phyloP scores from a whole-genome alignment of 352 stramenopile species.

The Globisporangium recalcitrans region DNA sequence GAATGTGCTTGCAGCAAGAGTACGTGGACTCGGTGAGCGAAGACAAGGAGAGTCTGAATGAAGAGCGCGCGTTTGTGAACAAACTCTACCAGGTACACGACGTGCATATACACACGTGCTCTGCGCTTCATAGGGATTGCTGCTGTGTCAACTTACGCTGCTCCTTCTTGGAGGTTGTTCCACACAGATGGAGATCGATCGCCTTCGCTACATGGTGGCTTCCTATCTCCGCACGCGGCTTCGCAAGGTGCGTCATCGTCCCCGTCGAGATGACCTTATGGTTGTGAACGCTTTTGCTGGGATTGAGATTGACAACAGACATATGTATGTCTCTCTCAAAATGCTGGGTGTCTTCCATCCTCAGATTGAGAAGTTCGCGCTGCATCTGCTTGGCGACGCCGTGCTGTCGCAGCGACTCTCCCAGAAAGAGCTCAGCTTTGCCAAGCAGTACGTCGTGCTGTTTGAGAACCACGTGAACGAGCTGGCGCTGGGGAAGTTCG shows the following conservation, averaged over 20 bases:
- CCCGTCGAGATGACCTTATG: too few species aligned
- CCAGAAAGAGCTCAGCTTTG: slow-evolving; percentile 66
- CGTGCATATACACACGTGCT: neutral
- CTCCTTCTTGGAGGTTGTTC: too few species aligned
- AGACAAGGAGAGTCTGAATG: slow-evolving; percentile 50
- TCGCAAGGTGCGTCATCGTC: slow-evolving; percentile 69
- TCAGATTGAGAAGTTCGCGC: slow-evolving; percentile 74
- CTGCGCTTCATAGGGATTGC: neutral
- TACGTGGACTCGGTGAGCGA: slow-evolving; percentile 80
- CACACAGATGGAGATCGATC: slow-evolving; percentile 80
- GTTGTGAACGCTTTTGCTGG: too few species aligned
- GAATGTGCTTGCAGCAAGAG: slow-evolving; percentile 61
- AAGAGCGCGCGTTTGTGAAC: slow-evolving; percentile 78
- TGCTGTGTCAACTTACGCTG: too few species aligned
- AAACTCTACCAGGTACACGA: slow-evolving; percentile 67
- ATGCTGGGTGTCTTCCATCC: neutral
- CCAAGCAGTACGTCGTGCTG: slow-evolving; percentile 63
- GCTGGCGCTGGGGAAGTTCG: slow-evolving; percentile 54
- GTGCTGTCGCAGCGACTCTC: slow-evolving; percentile 53
- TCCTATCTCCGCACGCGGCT: slow-evolving; percentile 78
- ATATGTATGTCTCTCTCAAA: neutral
- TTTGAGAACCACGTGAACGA: slow-evolving; percentile 75
- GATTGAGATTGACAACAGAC: neutral
- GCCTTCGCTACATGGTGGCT: slow-evolving; percentile 77
- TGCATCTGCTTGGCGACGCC: slow-evolving; percentile 48